Percentiles rank a stretch among this genome's conserved stretches.
Conservation (phyloP, 805 yeast species). For the Teunomyces aglyptinius region DNA sequence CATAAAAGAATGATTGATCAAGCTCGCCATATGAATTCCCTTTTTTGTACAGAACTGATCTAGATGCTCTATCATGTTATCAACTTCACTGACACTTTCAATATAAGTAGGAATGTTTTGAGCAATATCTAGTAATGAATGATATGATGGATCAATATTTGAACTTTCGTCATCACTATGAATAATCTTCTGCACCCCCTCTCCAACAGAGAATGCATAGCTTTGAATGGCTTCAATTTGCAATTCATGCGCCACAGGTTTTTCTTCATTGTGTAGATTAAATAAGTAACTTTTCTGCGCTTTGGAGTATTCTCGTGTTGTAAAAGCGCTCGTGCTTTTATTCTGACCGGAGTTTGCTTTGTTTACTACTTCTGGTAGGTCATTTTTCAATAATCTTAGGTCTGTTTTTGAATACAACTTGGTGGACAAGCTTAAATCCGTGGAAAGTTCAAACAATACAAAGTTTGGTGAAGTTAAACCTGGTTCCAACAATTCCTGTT, state of each 20-base stretch:
- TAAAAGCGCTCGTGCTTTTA: too few species aligned
- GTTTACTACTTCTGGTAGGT: neutral
- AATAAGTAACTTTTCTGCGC: neutral
- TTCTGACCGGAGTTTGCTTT: too few species aligned
- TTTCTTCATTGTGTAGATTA: neutral
- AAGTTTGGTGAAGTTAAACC: neutral
- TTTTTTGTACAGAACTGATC: slow-evolving; percentile 17
- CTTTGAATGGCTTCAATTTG: slow-evolving; percentile 8
- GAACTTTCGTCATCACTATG: neutral
- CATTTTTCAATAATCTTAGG: neutral
- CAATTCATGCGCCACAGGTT: neutral
- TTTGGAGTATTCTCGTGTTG: neutral
- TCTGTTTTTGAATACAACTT: slow-evolving; percentile 8
- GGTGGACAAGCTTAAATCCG: slow-evolving; percentile 14
- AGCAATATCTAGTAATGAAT: slow-evolving; percentile 13
- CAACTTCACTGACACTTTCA: slow-evolving; percentile 25
- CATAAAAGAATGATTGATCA: slow-evolving; percentile 13
- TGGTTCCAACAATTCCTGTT: neutral
- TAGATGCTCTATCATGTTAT: slow-evolving; percentile 33
- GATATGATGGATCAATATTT: slow-evolving; percentile 3
- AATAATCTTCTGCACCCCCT: slow-evolving; percentile 10
- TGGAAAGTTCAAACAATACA: slow-evolving; percentile 18
- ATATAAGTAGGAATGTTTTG: slow-evolving; percentile 13
- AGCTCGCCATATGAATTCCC: slow-evolving; percentile 13
- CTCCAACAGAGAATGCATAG: slow-evolving; percentile 13